Base-by-base conservation (phyloP, 1,139 yeast species). In the Protomyces gravidus region DNA sequence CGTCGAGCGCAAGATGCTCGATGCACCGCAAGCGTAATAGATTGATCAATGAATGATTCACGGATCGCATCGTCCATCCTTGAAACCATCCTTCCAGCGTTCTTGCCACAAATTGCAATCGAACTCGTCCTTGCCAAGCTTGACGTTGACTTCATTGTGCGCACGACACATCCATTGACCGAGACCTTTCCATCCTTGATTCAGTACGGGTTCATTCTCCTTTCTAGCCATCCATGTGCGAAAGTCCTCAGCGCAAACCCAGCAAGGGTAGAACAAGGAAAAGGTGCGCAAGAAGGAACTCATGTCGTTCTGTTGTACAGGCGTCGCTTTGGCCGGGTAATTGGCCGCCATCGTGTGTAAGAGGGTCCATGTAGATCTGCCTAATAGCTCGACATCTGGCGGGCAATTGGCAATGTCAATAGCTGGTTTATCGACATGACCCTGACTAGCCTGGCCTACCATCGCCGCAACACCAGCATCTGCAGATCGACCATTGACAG, bases 151-250 rank as follows among this genome's bases (percentile, higher is more conserved):
- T 45, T 81, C 87, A 69, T 92, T 92, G 73, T 92, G 98, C 2
- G 97, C 97, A 64, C 84, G 86, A 73, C 98, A 94, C 61, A 92
- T 75, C 99, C 99, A 92, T 66, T 73, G 77, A 1, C 97, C 95
- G 66, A 92, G 81, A 60, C 82, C 85, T 58, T 89, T 95, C 67
- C 87, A 89, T 9, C 82, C 80, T 11, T 73, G 76, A 25, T 53
- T 50, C 3, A 86, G 89, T 63, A 77, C 76, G 4, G 96, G 95
- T 65, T 83, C 82, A 65, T 85, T 77, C 30, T 73, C 74, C 2
- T 67, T 65, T 61, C 72, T 74, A 32, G 71, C 71, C 50, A 88
- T 76, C 73, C 87, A 89, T 27, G 73, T 72, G 60, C 82, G 79
- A 71, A 94, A 88, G 69, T 90, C 97, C 50, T 80, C 81, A 0